Conservation (phyloP, 1,284 basidiomycete genomes). For the Ganoderma leucocontextum region DNA sequence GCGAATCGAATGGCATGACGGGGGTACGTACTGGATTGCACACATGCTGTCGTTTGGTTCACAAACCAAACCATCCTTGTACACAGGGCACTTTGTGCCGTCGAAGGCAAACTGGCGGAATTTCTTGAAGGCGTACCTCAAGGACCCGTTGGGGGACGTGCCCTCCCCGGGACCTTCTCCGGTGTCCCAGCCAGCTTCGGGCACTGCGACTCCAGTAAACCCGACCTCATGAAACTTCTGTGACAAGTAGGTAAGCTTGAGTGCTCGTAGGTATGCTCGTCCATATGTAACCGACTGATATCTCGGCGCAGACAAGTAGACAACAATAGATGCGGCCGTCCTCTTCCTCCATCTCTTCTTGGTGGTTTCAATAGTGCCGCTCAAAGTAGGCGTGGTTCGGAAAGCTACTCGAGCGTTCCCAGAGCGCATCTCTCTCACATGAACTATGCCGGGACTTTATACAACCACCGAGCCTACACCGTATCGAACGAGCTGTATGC, state of each 20-base stretch:
- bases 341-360: not conserved
- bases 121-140: constrained; percentile 67
- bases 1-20: constrained; percentile 77
- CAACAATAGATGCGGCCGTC: not conserved
- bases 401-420: not conserved
- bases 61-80: not conserved
- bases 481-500: not conserved
- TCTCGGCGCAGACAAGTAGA: not conserved
- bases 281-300: not conserved
- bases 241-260: not conserved
- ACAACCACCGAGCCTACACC: not conserved
- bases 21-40: constrained; percentile 58
- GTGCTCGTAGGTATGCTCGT: not conserved
- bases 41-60: not conserved
- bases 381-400: not conserved
- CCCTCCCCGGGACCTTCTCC: constrained; percentile 39
- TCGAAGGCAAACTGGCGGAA: constrained; percentile 77
- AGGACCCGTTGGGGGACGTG: constrained; percentile 46
- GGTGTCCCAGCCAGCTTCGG: constrained; percentile 44
- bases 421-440: not conserved
- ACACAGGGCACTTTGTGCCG: constrained; percentile 81
- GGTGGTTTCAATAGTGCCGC: too few species aligned
- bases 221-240: not conserved
- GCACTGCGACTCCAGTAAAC: constrained; percentile 45
- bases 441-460: not conserved